Percentiles rank a stretch among this genome's conserved stretches.
phyloP scores from a whole-genome alignment of 2,329 filamentous ascomycete species.

The Ophiostoma sp. region DNA sequence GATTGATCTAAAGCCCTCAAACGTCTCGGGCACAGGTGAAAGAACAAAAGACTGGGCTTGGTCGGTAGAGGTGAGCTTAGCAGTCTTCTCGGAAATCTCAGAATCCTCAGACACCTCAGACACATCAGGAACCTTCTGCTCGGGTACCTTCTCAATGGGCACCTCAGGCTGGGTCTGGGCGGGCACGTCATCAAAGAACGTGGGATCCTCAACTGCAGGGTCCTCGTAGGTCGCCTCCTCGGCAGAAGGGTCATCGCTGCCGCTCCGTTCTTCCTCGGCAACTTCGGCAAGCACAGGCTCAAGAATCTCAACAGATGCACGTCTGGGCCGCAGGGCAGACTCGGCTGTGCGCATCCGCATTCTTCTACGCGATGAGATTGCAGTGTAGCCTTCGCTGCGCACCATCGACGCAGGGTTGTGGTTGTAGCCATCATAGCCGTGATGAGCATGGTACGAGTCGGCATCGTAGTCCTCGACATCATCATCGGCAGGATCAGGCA shows the following conservation, averaged over 20 bases:
- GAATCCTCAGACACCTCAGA: too few relatives aligned
- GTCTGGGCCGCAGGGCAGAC: constrained; percentile 7
- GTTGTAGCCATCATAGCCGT: neutral
- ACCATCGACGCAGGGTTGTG: constrained; percentile 18
- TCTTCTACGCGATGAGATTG: neutral
- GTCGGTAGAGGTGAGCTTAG: neutral
- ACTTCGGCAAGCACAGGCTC: constrained; percentile 10
- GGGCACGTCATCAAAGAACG: neutral
- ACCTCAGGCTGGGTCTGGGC: neutral
- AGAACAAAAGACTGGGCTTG: neutral
- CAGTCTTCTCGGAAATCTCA: neutral
- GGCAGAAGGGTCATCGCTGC: constrained; percentile 8
- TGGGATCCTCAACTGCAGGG: neutral
- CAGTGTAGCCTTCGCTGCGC: constrained; percentile 16
- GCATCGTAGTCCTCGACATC: constrained; percentile 15
- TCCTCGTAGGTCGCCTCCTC: neutral
- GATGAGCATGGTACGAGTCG: neutral
- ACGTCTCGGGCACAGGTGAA: neutral
- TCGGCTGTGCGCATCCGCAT: constrained; percentile 14
- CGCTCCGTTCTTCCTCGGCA: constrained; percentile 10
- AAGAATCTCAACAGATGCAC: constrained; percentile 14
- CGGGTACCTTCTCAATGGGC: neutral
- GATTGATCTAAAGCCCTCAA: constrained; percentile 2
- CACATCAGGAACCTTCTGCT: neutral
- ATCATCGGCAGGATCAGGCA: neutral